A percentile compares a stretch with the other conserved stretches of the same genome.
Conservation (phyloP, 345 rosid species). For the Gossypioides kirkii region DNA sequence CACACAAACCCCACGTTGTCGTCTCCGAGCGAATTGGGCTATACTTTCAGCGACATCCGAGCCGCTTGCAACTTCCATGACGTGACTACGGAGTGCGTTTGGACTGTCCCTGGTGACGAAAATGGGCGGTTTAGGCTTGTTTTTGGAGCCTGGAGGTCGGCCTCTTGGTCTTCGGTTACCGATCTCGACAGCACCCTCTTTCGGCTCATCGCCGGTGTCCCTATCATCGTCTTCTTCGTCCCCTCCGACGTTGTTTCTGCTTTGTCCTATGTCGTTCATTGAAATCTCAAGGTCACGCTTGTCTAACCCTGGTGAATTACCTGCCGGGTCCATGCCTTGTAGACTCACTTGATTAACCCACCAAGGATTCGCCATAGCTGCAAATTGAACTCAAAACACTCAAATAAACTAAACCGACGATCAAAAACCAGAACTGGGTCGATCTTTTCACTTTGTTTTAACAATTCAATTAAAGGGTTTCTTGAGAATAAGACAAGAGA, state of each 20-base stretch:
- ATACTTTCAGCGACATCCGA: conserved; percentile 73
- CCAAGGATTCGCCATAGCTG: conserved; percentile 70
- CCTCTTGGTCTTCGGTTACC: conserved; percentile 73
- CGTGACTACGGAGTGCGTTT: conserved; percentile 77
- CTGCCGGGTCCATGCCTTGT: conserved; percentile 46
- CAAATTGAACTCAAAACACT: not conserved
- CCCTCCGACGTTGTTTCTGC: conserved; percentile 18
- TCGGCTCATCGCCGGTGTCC: conserved; percentile 54
- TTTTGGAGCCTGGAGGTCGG: conserved; percentile 80
- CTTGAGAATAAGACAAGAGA: conserved; percentile 8
- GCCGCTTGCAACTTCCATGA: conserved; percentile 67
- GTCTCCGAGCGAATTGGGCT: conserved; percentile 62
- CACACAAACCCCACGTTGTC: conserved; percentile 82
- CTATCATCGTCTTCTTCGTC: conserved; percentile 55
- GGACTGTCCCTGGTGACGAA: conserved; percentile 82
- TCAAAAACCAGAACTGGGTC: not conserved
- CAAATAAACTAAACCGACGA: not conserved
- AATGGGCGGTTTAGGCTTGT: conserved; percentile 75
- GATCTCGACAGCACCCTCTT: conserved; percentile 62
- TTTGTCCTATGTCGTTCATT: conserved; percentile 25
- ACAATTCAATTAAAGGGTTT: not conserved
- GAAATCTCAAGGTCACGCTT: conserved; percentile 48
- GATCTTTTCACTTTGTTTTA: not conserved
- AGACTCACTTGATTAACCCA: conserved; percentile 61
- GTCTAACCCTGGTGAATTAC: conserved; percentile 41